Evolutionary conservation across 495 filamentous ascomycete species (phyloP), one percentile per base, ranked within the genome.

Genomic region (Daldinia childiae): DNA sequence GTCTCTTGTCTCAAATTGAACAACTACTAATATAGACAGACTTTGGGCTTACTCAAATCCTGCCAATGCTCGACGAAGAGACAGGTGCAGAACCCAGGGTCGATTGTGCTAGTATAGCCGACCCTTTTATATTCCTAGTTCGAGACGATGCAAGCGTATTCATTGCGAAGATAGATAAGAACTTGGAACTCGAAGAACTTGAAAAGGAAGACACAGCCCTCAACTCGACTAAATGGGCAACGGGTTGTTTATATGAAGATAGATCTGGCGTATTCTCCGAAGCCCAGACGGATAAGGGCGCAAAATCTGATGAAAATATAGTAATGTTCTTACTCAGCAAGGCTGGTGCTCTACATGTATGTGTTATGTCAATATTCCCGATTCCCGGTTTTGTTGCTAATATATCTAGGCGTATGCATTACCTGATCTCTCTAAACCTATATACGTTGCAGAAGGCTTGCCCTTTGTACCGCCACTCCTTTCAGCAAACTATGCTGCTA

Each of bases 51-150:
- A 86, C 89, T 50, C 94, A 98, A 75, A 98, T 98, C 32, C 86
- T 97, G 62, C 93, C 93, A 2, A 90, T 98, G 82, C 86, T 88
- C 62, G 95, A 98, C 68, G 95, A 97, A 72, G 92, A 92, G 52
- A 93, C 88, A 0, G 93, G 90, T 19, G 86, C 86, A 11, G 91
- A 93, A 68, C 89, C 92, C 4, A 84, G 88, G 39, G 90, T 94
- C 27, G 80, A 93, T 43, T 92, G 87, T 73, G 90, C 91, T n/a
- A 95, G 91, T 78, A 92, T 98, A 71, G 84, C 86, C 12, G 95
- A 98, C 74, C 93, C 94, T 6, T 98, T 92, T 76, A 74, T 99
- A n/a, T 82, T 97, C 2, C 86, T 99, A 4, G 77, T 97, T 45
- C 86, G 92, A 62, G 92, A 97, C 64, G 93, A 98, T 77, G 87